Percentiles rank a stretch among this genome's conserved stretches.
These are phyloP conservation scores for Magnusiomyces suaveolens DNA, from an alignment of 1,139 yeast species.

Conservation along the genomic window DNA sequence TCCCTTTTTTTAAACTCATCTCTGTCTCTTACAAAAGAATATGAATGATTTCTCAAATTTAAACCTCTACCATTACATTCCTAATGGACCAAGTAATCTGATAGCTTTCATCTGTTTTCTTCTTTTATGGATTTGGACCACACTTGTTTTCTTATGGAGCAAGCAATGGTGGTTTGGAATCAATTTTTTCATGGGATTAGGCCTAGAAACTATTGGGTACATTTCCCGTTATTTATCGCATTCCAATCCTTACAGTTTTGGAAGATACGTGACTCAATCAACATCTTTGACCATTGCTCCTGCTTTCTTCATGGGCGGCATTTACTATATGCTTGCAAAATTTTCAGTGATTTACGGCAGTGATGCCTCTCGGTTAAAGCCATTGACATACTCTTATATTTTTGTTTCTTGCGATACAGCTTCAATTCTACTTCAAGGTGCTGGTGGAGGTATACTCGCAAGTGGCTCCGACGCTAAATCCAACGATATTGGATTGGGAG, in stretches of 20 bases:
- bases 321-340: slow-evolving; percentile 70
- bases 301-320: slow-evolving; percentile 82
- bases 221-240: slow-evolving; percentile 48
- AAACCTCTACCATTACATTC: slow-evolving; percentile 38
- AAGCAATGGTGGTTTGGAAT: slow-evolving; percentile 68
- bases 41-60: no score
- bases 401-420: slow-evolving; percentile 60
- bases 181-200: slow-evolving; percentile 51
- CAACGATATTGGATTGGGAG: slow-evolving; percentile 42
- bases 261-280: slow-evolving; percentile 54
- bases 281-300: slow-evolving; percentile 72
- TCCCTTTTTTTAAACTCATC: no score
- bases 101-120: slow-evolving; percentile 44
- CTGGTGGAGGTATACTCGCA: slow-evolving; percentile 75
- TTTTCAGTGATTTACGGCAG: slow-evolving; percentile 61
- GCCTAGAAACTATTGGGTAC: slow-evolving; percentile 64
- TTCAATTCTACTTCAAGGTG: slow-evolving; percentile 67
- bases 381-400: slow-evolving; percentile 65
- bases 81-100: slow-evolving; percentile 40
- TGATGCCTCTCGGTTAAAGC: slow-evolving; percentile 51
- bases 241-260: slow-evolving; percentile 32
- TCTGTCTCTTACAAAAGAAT: no score
- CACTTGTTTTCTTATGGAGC: slow-evolving; percentile 36
- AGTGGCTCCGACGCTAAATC: slow-evolving; percentile 37
- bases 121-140: slow-evolving; percentile 36